These are phyloP conservation scores for Eutrema salsugineum DNA, from an alignment of 441 rosid genomes.

Conservation along the genomic window DNA sequence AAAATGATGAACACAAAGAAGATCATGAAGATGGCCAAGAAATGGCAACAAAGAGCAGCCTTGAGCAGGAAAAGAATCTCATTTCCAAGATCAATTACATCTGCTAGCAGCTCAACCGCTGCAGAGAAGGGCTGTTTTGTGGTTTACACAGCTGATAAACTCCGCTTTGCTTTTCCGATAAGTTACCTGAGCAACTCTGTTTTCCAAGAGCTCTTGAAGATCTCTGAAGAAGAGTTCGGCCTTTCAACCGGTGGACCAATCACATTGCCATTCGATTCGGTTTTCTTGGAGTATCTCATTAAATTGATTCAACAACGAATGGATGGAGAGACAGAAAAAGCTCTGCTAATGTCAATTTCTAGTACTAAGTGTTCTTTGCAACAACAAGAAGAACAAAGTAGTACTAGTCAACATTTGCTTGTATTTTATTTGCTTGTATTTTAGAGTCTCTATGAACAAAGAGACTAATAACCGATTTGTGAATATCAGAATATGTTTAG, in stretches of 20 bases:
- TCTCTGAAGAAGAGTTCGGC: slow-evolving; percentile 46
- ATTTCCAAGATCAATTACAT: not conserved
- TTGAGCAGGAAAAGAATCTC: slow-evolving; percentile 2
- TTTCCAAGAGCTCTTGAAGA: slow-evolving; percentile 30
- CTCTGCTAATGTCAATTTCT: slow-evolving; percentile 9
- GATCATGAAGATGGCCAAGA: slow-evolving; percentile 2
- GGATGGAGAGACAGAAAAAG: slow-evolving; percentile 7
- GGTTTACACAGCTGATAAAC: not conserved
- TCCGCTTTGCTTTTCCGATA: not conserved
- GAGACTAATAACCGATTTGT: too few relatives aligned
- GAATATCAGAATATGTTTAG: too few relatives aligned
- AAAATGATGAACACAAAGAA: slow-evolving; percentile 12
- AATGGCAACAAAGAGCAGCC: slow-evolving; percentile 14
- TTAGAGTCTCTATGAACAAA: too few relatives aligned
- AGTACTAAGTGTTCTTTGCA: not conserved
- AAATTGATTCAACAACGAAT: not conserved
- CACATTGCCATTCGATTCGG: slow-evolving; percentile 37
- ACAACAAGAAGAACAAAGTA: not conserved
- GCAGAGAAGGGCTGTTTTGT: not conserved
- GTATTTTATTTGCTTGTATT: not conserved
- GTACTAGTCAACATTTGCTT: not conserved
- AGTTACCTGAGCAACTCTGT: slow-evolving; percentile 2
- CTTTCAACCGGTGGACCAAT: slow-evolving; percentile 29
- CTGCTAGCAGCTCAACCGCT: not conserved
- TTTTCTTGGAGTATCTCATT: slow-evolving; percentile 26